A percentile compares a stretch with the other conserved stretches of the same genome.
Conservation (phyloP, 2,329 filamentous ascomycete genomes). For the Zymoseptoria brevis region DNA sequence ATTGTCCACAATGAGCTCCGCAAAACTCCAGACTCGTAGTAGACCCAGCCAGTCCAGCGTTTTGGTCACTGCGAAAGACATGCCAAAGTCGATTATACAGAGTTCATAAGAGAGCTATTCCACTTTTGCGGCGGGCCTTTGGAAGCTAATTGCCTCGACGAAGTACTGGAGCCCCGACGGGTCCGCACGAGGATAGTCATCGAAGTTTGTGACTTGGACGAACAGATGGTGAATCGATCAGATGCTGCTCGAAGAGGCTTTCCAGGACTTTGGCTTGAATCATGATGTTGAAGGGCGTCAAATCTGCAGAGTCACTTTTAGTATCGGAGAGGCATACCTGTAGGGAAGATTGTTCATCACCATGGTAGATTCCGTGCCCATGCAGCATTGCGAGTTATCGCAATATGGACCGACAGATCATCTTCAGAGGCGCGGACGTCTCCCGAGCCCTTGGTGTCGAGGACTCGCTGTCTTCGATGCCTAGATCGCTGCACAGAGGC, state of each 20-base stretch:
- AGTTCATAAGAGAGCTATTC: background rate
- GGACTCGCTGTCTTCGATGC: no score
- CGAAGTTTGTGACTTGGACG: background rate
- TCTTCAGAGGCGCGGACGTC: no score
- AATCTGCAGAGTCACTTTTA: background rate
- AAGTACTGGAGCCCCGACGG: background rate
- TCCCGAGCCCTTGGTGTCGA: no score
- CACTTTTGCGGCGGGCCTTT: no score
- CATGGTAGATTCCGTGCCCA: background rate
- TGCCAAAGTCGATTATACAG: background rate
- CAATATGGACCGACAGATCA: no score
- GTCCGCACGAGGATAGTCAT: background rate
- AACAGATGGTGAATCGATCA: background rate
- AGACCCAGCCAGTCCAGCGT: constrained; percentile 3
- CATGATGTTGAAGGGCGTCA: background rate
- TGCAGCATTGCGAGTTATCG: background rate
- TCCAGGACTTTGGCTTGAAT: background rate
- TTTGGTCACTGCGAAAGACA: background rate
- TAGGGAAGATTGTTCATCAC: background rate
- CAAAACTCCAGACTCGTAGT: constrained; percentile 4
- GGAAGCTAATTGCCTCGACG: background rate
- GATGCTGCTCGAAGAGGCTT: background rate
- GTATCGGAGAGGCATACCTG: background rate
- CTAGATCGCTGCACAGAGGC: no score
- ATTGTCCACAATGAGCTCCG: constrained; percentile 7